phyloP scores from a whole-genome alignment of 108 stramenopile genomes.

The Nitzschia sp. region DNA sequence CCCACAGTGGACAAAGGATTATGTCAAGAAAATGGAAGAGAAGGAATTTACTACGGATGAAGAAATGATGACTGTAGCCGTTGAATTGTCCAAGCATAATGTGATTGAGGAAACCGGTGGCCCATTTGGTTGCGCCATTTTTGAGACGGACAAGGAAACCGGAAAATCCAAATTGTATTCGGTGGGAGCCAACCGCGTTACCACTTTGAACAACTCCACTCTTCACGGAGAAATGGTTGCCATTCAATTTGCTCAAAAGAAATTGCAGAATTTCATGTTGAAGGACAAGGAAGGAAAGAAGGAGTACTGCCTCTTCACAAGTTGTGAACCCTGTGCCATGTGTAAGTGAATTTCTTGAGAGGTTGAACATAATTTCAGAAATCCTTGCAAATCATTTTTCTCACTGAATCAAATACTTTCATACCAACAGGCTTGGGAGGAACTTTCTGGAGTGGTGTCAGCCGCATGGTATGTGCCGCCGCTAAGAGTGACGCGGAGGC shows the following conservation, averaged over 20 bases:
- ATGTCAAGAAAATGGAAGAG: conserved; percentile 42
- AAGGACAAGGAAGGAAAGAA: conserved; percentile 10
- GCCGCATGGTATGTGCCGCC: conserved; percentile 72
- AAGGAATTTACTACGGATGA: conserved; percentile 58
- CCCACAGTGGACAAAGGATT: conserved; percentile 60
- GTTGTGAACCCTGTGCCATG: conserved; percentile 84
- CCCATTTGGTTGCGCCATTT: conserved; percentile 83
- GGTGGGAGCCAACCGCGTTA: conserved; percentile 77
- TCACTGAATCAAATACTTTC: background rate
- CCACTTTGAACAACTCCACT: conserved; percentile 71
- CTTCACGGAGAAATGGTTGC: conserved; percentile 87
- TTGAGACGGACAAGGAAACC: conserved; percentile 54
- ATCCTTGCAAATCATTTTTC: background rate
- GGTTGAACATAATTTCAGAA: background rate
- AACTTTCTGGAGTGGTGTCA: conserved; percentile 76
- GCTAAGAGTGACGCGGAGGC: conserved; percentile 80
- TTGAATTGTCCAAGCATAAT: conserved; percentile 66
- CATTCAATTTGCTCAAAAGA: conserved; percentile 78
- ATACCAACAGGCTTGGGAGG: conserved; percentile 49
- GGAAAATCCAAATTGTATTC: conserved; percentile 48
- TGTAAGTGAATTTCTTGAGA: background rate
- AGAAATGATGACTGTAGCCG: conserved; percentile 82
- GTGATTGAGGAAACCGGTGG: conserved; percentile 70
- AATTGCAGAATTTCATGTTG: conserved; percentile 55
- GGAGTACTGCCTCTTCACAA: conserved; percentile 74